phyloP scores from a whole-genome alignment of 805 yeast genomes.

The Clavispora carvajalis region DNA sequence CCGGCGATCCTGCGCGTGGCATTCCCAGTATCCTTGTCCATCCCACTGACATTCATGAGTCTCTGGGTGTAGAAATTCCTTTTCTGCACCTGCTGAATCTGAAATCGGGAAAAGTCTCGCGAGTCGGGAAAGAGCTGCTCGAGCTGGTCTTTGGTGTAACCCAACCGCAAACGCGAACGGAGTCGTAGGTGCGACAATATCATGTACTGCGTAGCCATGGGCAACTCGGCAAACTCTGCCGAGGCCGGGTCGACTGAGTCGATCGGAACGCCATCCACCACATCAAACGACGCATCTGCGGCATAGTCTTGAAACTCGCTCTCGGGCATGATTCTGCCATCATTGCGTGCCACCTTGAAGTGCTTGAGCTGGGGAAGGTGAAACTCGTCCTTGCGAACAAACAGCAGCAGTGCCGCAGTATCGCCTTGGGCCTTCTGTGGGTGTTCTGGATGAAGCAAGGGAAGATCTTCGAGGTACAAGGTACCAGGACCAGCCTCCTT shows the following conservation, averaged over 20 bases:
- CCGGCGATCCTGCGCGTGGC: conserved; percentile 68
- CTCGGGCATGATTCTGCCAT: conserved; percentile 68
- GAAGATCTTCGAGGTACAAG: conserved; percentile 24
- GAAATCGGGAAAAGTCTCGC: conserved; percentile 88
- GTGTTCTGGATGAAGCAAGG: conserved; percentile 16
- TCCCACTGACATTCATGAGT: conserved; percentile 76
- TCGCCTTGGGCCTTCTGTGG: background rate
- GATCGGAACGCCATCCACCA: conserved; percentile 63
- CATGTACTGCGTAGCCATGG: conserved; percentile 83
- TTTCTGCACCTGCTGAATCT: conserved; percentile 86
- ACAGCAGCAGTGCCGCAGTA: conserved; percentile 16
- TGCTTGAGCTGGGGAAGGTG: conserved; percentile 70
- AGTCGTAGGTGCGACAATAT: conserved; percentile 76
- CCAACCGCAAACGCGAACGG: conserved; percentile 89
- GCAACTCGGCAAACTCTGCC: conserved; percentile 67
- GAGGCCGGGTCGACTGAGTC: conserved; percentile 82
- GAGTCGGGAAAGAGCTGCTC: conserved; percentile 76
- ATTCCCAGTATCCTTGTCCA: conserved; percentile 50
- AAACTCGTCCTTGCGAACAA: conserved; percentile 70
- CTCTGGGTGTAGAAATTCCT: conserved; percentile 87
- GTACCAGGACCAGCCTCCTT: background rate
- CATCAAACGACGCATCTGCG: conserved; percentile 28
- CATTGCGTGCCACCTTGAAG: conserved; percentile 49
- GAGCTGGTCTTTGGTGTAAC: conserved; percentile 85
- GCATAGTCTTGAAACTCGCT: conserved; percentile 64